Conservation (phyloP, 2,329 filamentous ascomycete species). For the Fusarium sambucinum region DNA sequence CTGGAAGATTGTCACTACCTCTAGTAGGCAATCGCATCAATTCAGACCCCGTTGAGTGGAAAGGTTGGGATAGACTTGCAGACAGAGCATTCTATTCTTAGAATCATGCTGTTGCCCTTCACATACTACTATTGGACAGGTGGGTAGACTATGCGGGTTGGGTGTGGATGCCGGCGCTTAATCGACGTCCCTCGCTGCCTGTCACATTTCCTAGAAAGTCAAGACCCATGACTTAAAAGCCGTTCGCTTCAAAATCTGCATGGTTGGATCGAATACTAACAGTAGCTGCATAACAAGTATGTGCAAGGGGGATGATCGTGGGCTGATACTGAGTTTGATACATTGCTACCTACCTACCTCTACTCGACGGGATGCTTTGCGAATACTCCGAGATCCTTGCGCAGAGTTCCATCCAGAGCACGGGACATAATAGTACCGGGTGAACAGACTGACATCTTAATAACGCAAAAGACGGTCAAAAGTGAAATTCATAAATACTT, state of each 20-base stretch:
- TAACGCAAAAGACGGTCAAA: slow-evolving; percentile 12
- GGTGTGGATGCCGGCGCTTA: slow-evolving; percentile 47
- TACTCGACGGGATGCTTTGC: background rate
- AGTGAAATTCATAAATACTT: background rate
- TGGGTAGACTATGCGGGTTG: slow-evolving; percentile 41
- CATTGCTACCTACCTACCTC: background rate
- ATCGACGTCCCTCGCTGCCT: slow-evolving; percentile 40
- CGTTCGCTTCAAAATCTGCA: slow-evolving; percentile 21
- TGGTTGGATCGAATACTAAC: slow-evolving; percentile 25
- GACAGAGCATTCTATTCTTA: slow-evolving; percentile 45
- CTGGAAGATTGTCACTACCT: background rate
- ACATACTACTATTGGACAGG: slow-evolving; percentile 32
- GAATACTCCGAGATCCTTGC: slow-evolving; percentile 5
- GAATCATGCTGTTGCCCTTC: slow-evolving; percentile 22
- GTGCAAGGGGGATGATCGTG: slow-evolving; percentile 31
- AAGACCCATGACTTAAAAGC: slow-evolving; percentile 32
- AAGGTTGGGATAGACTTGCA: slow-evolving; percentile 37
- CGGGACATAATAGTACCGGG: background rate
- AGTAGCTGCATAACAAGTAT: slow-evolving; percentile 34
- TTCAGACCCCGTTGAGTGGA: slow-evolving; percentile 34
- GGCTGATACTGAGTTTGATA: slow-evolving; percentile 31
- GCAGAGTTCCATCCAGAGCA: slow-evolving; percentile 7
- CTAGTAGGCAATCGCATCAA: slow-evolving; percentile 5
- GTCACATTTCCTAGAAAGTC: slow-evolving; percentile 31
- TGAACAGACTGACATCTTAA: background rate